Evolutionary conservation across 257 asterid genomes (phyloP).

Genomic region (Fraxinus pennsylvanica): DNA sequence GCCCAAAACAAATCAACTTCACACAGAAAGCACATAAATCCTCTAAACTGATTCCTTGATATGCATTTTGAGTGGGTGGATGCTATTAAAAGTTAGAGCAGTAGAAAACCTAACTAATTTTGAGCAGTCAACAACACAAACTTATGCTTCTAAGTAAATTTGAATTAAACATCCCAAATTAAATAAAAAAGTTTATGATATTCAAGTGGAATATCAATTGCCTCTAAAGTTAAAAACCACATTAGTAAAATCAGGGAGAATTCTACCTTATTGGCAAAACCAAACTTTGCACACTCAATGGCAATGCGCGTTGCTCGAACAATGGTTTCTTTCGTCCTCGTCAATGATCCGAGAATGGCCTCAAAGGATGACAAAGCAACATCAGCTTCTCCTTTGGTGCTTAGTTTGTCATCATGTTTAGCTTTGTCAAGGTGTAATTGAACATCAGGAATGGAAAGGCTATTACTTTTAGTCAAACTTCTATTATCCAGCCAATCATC

Average conservation of each 20-base stretch:
- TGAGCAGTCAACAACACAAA: background rate
- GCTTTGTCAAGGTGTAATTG: constrained; percentile 52
- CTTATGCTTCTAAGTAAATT: background rate
- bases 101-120: background rate
- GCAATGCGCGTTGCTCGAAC: constrained; percentile 82
- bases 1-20: background rate
- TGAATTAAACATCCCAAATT: background rate
- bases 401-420: constrained; percentile 52
- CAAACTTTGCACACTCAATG: constrained; percentile 80
- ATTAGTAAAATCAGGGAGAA: constrained; percentile 4
- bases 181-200: background rate
- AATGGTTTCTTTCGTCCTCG: constrained; percentile 86
- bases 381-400: constrained; percentile 55
- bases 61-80: background rate
- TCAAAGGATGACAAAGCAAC: constrained; percentile 66
- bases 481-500: constrained; percentile 30
- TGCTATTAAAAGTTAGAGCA: background rate
- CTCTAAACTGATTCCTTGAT: background rate
- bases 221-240: constrained; percentile 19
- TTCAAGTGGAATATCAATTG: constrained; percentile 6
- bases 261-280: constrained; percentile 81
- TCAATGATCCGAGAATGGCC: constrained; percentile 61
- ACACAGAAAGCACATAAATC: background rate
- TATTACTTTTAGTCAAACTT: constrained; percentile 41
- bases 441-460: constrained; percentile 53